Percentiles rank a stretch among this genome's conserved stretches.
Evolutionary conservation across 2,329 filamentous ascomycete genomes (phyloP).

Genomic region (Verticillium longisporum): DNA sequence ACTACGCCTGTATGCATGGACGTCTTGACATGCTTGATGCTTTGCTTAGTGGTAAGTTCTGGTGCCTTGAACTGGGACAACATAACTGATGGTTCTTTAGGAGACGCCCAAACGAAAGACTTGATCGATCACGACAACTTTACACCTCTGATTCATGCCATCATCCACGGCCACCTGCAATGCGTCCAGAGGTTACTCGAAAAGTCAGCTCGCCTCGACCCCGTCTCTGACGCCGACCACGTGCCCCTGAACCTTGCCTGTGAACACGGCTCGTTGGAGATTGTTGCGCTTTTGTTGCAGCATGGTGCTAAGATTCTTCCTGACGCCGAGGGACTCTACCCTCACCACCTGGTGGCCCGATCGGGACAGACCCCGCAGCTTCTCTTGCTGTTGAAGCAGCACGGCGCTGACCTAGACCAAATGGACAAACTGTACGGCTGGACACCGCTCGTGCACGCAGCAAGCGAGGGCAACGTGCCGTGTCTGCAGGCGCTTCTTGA

Average conservation of each 20-base stretch:
- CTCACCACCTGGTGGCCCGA: conserved; percentile 92
- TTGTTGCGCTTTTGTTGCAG: conserved; percentile 78
- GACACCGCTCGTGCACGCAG: conserved; percentile 94
- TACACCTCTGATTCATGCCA: conserved; percentile 89
- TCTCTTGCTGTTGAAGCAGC: conserved; percentile 71
- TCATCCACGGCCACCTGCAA: conserved; percentile 76
- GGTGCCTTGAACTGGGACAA: neutral
- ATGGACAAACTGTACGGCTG: conserved; percentile 94
- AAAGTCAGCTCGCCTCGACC: conserved; percentile 77
- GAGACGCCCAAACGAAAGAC: conserved; percentile 57
- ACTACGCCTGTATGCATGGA: conserved; percentile 96
- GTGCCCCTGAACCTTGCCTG: conserved; percentile 92
- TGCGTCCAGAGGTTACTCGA: conserved; percentile 75
- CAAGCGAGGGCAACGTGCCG: conserved; percentile 88
- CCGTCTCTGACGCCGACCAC: conserved; percentile 79
- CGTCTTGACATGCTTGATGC: conserved; percentile 74
- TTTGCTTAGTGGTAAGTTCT: conserved; percentile 53
- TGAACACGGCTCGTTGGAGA: conserved; percentile 80
- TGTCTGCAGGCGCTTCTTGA: conserved; percentile 78
- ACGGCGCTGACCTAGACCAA: conserved; percentile 86
- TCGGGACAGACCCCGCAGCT: conserved; percentile 78
- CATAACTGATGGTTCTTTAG: neutral
- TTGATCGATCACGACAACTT: conserved; percentile 95
- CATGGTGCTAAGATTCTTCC: conserved; percentile 77
- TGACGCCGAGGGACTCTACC: conserved; percentile 91